Evolutionary conservation across 1,284 basidiomycete species (phyloP), one percentile per base, ranked within the genome.

Genomic region (Cutaneotrichosporon dermatis): DNA sequence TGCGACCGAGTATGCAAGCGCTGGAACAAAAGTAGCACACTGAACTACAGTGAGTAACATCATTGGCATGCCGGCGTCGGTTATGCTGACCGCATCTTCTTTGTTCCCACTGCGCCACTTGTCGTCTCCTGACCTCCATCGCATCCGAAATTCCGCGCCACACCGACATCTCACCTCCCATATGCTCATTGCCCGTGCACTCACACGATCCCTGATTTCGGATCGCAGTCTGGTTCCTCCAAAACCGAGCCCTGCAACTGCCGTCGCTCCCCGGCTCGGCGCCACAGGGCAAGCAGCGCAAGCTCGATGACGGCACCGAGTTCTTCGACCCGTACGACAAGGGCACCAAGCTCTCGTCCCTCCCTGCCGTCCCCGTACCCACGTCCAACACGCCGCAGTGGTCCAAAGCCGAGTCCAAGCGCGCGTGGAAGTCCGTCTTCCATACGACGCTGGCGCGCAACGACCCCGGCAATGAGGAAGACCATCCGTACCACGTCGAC

Each of bases 11-110:
- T 94, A 4, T 90, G 85, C 55, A 86, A 83, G 76, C 88, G 90
- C 74, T 95, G 91, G 91, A 83, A 82, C 62, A 86, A 85, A 75
- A 91, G 89, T 63, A 89, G 92, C 77, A 89, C 90, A 0, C 73
- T 94, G 59, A 95, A 95, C 76, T 92, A 94, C 73, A 86, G 91
- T 90, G 65, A 59, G 85, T 80, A 2, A 33, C 34, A 12, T 8
- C 39, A 40, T 40, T 40, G 39, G 8, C 25, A 25, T 25, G 25
- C 25, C 25, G 25, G 25, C 25, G 25, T 25, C 25, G 25, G 25
- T 25, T 25, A 25, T 25, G 25, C 25, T 25, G 25, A 25, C 25
- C 25, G 25, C 25, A 25, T 25, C 25, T 25, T 25, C 25, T 25
- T 25, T 25, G 25, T 25, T 25, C 25, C 25, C 25, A 25, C 25